phyloP scores from a whole-genome alignment of 2,329 filamentous ascomycete species.

The Fusarium napiforme region DNA sequence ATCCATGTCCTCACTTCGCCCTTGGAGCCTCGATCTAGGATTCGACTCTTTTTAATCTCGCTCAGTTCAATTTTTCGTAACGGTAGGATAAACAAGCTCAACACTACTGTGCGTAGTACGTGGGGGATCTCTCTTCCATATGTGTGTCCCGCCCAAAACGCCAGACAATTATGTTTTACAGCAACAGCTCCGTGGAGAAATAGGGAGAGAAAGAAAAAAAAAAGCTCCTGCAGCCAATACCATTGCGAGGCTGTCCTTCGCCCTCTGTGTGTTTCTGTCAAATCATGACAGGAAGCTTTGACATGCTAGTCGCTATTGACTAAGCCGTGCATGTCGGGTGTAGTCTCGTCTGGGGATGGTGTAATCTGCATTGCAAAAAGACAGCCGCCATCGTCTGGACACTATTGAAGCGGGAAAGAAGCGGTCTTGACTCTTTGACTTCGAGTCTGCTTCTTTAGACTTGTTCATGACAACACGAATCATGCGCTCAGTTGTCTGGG shows the following conservation, averaged over 20 bases:
- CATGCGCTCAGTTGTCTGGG: constrained; percentile 8
- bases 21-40: constrained; percentile 6
- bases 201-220: neutral
- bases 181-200: neutral
- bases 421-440: constrained; percentile 16
- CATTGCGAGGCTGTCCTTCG: neutral
- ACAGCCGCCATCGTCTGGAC: constrained; percentile 32
- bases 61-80: constrained; percentile 6
- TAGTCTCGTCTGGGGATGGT: constrained; percentile 30
- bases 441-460: neutral
- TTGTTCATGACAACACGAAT: constrained; percentile 1
- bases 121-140: neutral
- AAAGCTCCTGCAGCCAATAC: constrained; percentile 10
- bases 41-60: neutral
- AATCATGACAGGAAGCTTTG: constrained; percentile 29
- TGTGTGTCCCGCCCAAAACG: neutral
- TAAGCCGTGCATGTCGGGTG: constrained; percentile 23
- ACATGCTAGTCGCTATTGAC: constrained; percentile 21
- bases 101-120: constrained; percentile 13
- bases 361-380: constrained; percentile 26
- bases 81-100: constrained; percentile 11
- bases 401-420: constrained; percentile 18
- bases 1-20: constrained; percentile 15
- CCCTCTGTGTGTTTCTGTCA: neutral
- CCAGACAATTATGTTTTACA: neutral